These are phyloP conservation scores for Aristolochia contorta DNA, from an alignment of 164 flowering plant species.

Conservation along the genomic window DNA sequence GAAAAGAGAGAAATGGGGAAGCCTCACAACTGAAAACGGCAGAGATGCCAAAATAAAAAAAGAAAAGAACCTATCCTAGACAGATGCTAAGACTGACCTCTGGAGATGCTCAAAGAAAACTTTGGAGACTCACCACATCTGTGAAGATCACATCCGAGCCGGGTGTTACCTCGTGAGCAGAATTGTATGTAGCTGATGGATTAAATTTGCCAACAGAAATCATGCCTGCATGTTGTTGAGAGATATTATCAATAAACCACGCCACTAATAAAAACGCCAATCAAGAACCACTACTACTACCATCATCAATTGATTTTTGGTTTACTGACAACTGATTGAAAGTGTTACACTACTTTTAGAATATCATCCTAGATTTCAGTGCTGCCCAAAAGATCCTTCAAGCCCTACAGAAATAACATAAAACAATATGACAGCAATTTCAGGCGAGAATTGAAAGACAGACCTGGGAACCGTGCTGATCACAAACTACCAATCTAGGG, in stretches of 20 bases:
- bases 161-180: conserved; percentile 55
- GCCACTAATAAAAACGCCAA: too few species aligned
- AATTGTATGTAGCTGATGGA: conserved; percentile 83
- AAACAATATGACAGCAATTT: too few species aligned
- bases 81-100: conserved; percentile 50
- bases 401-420: not conserved
- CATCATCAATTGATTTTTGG: too few species aligned
- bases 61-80: not conserved
- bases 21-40: not conserved
- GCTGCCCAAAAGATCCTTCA: too few species aligned
- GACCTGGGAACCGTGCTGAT: conserved; percentile 99
- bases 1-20: not conserved
- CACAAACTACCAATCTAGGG: conserved; percentile 90
- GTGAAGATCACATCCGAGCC: conserved; percentile 92
- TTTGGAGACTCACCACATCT: conserved; percentile 87
- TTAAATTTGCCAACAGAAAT: conserved; percentile 80
- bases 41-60: not conserved
- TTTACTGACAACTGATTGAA: too few species aligned
- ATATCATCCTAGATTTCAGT: too few species aligned
- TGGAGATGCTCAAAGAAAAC: conserved; percentile 97
- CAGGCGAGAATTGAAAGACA: too few species aligned
- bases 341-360: too few species aligned
- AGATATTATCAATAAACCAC: not conserved
- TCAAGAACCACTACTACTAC: too few species aligned
- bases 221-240: conserved; percentile 48